A percentile compares a stretch with the other conserved stretches of the same genome.
phyloP scores from a whole-genome alignment of 768 basidiomycete genomes.

The Chalciporus chontae region DNA sequence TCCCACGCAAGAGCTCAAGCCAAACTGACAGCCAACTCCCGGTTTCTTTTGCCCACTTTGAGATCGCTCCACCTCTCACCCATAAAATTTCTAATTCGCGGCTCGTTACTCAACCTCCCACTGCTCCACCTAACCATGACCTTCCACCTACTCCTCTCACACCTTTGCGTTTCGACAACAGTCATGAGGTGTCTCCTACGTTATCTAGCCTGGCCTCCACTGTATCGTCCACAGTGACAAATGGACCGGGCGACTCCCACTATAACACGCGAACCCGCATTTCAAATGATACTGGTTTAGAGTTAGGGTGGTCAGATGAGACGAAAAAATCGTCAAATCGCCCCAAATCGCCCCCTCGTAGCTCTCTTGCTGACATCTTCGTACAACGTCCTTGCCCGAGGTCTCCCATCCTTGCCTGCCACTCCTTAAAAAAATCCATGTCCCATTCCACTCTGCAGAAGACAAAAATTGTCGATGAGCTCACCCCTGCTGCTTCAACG shows the following conservation, averaged over 20 bases:
- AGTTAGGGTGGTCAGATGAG: background rate
- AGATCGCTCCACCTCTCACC: constrained; percentile 33
- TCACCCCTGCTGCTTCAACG: constrained; percentile 22
- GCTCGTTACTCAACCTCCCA: constrained; percentile 37
- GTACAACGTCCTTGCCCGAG: constrained; percentile 3
- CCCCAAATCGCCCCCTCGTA: background rate
- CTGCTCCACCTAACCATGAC: constrained; percentile 46
- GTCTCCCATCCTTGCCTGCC: constrained; percentile 31
- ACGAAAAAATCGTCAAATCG: background rate
- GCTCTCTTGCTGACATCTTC: constrained; percentile 3
- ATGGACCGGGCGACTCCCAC: constrained; percentile 28
- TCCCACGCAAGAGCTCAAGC: constrained; percentile 5
- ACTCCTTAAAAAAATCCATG: constrained; percentile 42
- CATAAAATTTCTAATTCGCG: constrained; percentile 45
- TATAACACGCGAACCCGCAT: constrained; percentile 24
- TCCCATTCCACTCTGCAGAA: constrained; percentile 56
- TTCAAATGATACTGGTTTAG: background rate
- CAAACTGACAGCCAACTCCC: constrained; percentile 4
- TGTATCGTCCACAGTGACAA: constrained; percentile 35
- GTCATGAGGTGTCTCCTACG: constrained; percentile 5
- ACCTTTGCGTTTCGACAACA: background rate
- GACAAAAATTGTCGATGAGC: constrained; percentile 8
- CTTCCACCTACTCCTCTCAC: constrained; percentile 41
- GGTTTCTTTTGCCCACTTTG: constrained; percentile 11
- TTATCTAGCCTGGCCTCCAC: constrained; percentile 19